Conservation (phyloP, 1,284 basidiomycete genomes). For the Exobasidium cylindrosporum region DNA sequence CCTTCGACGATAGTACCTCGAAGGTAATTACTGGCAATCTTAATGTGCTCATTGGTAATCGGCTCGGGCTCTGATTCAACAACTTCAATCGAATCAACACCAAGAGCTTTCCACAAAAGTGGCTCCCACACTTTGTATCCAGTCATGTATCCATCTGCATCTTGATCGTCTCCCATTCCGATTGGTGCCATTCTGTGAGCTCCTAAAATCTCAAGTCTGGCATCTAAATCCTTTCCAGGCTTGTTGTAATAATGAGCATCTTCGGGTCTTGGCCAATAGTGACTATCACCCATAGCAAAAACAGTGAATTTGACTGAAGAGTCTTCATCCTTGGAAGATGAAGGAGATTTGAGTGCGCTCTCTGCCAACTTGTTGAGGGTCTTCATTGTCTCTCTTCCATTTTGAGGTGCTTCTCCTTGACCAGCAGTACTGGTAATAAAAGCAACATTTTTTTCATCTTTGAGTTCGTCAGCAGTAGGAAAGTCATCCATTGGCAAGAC, state of each 20-base stretch:
- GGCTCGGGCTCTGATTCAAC: conserved; percentile 90
- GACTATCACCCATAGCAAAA: conserved; percentile 95
- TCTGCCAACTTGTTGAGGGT: conserved; percentile 64
- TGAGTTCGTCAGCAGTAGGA: conserved; percentile 65
- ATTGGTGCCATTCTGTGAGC: conserved; percentile 42
- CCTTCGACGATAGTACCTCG: conserved; percentile 91
- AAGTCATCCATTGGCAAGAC: conserved; percentile 67
- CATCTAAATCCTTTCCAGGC: conserved; percentile 84
- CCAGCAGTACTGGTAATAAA: conserved; percentile 96
- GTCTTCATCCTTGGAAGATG: conserved; percentile 55
- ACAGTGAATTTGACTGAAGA: conserved; percentile 63
- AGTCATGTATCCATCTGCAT: conserved; percentile 91
- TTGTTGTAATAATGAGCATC: conserved; percentile 98
- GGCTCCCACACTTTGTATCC: conserved; percentile 96
- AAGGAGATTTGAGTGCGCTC: conserved; percentile 18
- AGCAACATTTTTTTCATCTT: conserved; percentile 67
- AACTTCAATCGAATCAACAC: conserved; percentile 85
- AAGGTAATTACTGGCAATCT: conserved; percentile 89
- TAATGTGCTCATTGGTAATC: conserved; percentile 99
- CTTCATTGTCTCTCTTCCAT: conserved; percentile 87
- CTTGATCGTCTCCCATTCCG: conserved; percentile 94
- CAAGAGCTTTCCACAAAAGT: conserved; percentile 85
- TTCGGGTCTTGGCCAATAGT: conserved; percentile 97
- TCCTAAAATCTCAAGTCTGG: conserved; percentile 58
- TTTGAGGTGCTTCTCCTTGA: conserved; percentile 96